Evolutionary conservation across 1,139 yeast genomes (phyloP).

Genomic region (Geotrichum fermentans): DNA sequence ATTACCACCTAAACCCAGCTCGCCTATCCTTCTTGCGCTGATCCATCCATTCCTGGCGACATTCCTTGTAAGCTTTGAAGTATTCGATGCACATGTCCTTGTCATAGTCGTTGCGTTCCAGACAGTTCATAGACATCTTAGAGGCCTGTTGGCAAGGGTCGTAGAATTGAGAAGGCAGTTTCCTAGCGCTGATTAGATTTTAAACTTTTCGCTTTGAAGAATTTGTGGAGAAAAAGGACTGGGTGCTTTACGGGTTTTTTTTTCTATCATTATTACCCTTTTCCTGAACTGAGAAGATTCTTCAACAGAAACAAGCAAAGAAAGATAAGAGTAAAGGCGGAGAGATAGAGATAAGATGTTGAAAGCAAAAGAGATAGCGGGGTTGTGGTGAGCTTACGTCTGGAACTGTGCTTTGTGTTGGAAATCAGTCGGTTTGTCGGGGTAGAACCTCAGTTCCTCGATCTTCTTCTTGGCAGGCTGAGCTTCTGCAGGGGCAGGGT

Average conservation of each 20-base stretch:
- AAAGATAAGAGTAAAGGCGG: too few relatives aligned
- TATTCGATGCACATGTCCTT: constrained; percentile 74
- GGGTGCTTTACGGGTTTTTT: too few relatives aligned
- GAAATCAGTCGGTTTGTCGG: constrained; percentile 69
- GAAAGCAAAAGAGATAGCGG: neutral
- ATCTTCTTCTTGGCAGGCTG: constrained; percentile 14
- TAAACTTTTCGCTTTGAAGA: neutral
- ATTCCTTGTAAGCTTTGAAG: constrained; percentile 88
- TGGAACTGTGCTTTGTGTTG: constrained; percentile 58
- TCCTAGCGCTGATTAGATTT: constrained; percentile 35
- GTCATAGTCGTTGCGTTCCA: constrained; percentile 71
- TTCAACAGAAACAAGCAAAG: too few relatives aligned
- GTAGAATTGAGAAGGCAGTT: constrained; percentile 77
- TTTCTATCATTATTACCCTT: too few relatives aligned
- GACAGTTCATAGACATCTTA: constrained; percentile 77
- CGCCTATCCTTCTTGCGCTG: constrained; percentile 22
- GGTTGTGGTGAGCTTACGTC: constrained; percentile 27
- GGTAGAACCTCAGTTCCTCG: constrained; percentile 53
- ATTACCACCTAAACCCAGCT: constrained; percentile 21
- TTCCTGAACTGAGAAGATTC: too few relatives aligned
- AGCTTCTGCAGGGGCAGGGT: neutral
- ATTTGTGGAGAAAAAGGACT: neutral
- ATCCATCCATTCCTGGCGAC: constrained; percentile 68
- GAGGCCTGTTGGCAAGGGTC: constrained; percentile 93
- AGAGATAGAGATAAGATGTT: too few relatives aligned